A percentile compares a stretch with the other conserved stretches of the same genome.
Evolutionary conservation across 805 yeast species (phyloP).

Genomic region (Kodamaea jinghongensis): DNA sequence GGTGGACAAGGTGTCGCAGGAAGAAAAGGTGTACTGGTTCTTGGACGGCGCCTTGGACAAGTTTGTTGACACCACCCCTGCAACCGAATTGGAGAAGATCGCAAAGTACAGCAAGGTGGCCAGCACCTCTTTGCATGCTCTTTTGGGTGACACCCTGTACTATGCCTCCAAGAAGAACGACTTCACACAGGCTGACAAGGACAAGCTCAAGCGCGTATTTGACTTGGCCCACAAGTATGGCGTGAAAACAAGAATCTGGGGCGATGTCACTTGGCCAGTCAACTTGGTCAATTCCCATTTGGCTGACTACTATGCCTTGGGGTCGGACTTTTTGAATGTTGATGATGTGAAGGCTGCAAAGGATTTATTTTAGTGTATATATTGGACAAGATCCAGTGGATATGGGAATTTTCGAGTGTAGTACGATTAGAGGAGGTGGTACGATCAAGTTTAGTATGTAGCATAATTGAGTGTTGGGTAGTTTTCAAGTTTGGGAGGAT

Average conservation of each 20-base stretch:
- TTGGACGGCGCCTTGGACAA: constrained; percentile 51
- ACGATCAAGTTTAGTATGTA: too few relatives aligned
- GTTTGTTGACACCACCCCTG: constrained; percentile 20
- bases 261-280: constrained; percentile 66
- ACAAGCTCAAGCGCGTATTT: constrained; percentile 24
- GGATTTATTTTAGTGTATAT: constrained; percentile 3
- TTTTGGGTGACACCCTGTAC: constrained; percentile 25
- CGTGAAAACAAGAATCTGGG: constrained; percentile 66
- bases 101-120: constrained; percentile 36
- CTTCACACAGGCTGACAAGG: constrained; percentile 32
- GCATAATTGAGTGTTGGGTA: too few relatives aligned
- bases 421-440: too few relatives aligned
- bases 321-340: constrained; percentile 59
- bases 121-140: constrained; percentile 39
- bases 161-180: constrained; percentile 19
- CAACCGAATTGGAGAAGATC: constrained; percentile 21
- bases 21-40: constrained; percentile 37
- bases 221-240: constrained; percentile 48
- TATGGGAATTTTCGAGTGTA: too few relatives aligned
- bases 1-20: constrained; percentile 27
- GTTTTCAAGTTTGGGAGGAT: too few relatives aligned
- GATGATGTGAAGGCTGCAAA: constrained; percentile 53
- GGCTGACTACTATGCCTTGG: constrained; percentile 44
- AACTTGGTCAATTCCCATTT: constrained; percentile 44
- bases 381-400: too few relatives aligned